Percentiles rank a stretch among this genome's conserved stretches.
These are phyloP conservation scores for Daedalea quercina DNA, from an alignment of 768 basidiomycete species.

Conservation along the genomic window DNA sequence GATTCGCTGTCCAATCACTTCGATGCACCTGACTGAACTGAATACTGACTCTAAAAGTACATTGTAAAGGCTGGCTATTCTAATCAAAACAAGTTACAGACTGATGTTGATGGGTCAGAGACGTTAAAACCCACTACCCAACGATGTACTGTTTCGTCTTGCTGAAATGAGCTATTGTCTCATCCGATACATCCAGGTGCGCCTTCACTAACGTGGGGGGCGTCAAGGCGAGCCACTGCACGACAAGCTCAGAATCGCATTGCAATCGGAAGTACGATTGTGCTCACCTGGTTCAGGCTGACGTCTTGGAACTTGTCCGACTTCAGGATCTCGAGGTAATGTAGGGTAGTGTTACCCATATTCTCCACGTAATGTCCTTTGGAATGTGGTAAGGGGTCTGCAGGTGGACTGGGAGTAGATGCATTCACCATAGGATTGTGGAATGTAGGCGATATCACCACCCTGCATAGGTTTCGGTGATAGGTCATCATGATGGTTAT, in stretches of 20 bases:
- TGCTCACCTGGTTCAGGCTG: constrained; percentile 33
- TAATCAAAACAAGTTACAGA: too few relatives aligned
- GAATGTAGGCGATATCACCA: constrained; percentile 21
- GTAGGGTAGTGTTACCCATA: constrained; percentile 50
- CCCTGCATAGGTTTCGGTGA: not conserved
- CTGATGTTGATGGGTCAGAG: too few relatives aligned
- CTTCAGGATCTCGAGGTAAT: constrained; percentile 54
- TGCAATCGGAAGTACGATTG: not conserved
- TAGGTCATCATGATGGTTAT: too few relatives aligned
- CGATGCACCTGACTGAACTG: too few relatives aligned
- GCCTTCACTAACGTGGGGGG: constrained; percentile 55
- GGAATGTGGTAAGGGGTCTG: not conserved
- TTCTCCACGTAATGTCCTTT: constrained; percentile 61
- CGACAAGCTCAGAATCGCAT: not conserved
- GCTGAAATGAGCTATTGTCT: constrained; percentile 40
- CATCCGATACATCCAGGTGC: constrained; percentile 49
- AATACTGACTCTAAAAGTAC: too few relatives aligned
- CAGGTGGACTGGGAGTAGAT: not conserved
- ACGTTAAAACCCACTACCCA: constrained; percentile 14
- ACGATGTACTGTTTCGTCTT: constrained; percentile 47
- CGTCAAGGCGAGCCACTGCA: constrained; percentile 60
- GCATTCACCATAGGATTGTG: constrained; percentile 11
- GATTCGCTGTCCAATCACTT: too few relatives aligned
- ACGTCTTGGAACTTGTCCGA: constrained; percentile 47
- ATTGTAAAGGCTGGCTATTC: too few relatives aligned